Evolutionary conservation across 2,329 filamentous ascomycete genomes (phyloP), one percentile per base, ranked within the genome.

Genomic region (Talaromyces funiculosus): DNA sequence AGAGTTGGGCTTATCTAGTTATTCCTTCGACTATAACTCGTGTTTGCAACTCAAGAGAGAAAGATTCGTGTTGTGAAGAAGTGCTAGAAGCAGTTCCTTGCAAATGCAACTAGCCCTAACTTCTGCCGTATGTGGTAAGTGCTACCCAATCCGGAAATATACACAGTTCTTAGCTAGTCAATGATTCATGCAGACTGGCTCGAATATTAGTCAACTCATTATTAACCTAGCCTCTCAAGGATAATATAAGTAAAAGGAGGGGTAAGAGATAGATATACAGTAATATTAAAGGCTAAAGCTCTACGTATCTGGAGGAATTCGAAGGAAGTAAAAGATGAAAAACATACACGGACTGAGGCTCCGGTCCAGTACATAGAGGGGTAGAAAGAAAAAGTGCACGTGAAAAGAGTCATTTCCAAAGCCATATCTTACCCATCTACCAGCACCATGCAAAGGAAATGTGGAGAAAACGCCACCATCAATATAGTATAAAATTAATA

Each of bases 371-470:
- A 37, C 14, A 38, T n/a, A 38, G 37, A 38, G n/a, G 16, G 2
- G 18, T 18, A 20, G 38, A 14, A 22, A 33, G 14, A 45, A 3
- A 57, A 14, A 37, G n/a, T 1, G 38, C 18, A 26, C 26, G 40
- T 26, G 10, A 47, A 35, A 2, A 49, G 16, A 20, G 49, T n/a
- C 42, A 57, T 26, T 57, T 4, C 22, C 55, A 40, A 47, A 57
- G 31, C 31, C 31, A 49, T 45, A 37, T 42, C 55, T 56, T 20
- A 16, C 18, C 55, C 55, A 9, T 47, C 54, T 47, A 35, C 42
- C 40, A 57, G 43, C 20, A 57, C 31, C 54, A 57, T 57, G 54
- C 54, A 22, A 47, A 24, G 40, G 20, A 33, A 35, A 26, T 18
- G 40, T 18, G 24, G 31, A 43, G 22, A 37, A 37, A 57, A 57